These are phyloP conservation scores for Backusella australiensis DNA, from an alignment of 192 early-diverging fungal species.

Conservation along the genomic window DNA sequence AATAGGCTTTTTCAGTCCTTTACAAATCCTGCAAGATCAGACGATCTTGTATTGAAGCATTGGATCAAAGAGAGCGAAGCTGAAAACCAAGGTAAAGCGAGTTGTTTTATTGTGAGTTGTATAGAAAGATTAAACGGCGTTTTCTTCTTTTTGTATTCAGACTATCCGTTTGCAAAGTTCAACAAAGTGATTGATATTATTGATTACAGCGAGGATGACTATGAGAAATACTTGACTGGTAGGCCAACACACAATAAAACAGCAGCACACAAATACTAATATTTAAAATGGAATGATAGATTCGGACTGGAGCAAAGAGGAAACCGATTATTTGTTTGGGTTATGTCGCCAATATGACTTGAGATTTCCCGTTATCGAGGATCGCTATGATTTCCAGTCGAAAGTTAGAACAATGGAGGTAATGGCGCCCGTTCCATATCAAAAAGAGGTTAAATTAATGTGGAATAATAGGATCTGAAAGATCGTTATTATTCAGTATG, in stretches of 20 bases:
- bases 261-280: background rate
- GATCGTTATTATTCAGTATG: slow-evolving; percentile 79
- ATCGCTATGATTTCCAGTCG: slow-evolving; percentile 68
- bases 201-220: slow-evolving; percentile 83
- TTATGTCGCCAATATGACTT: slow-evolving; percentile 76
- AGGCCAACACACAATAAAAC: background rate
- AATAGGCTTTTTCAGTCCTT: slow-evolving; percentile 66
- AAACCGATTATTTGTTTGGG: slow-evolving; percentile 82
- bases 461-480: slow-evolving; percentile 72
- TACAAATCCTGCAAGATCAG: slow-evolving; percentile 73
- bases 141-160: slow-evolving; percentile 20
- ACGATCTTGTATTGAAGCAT: slow-evolving; percentile 70
- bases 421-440: background rate
- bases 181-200: slow-evolving; percentile 69
- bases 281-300: slow-evolving; percentile 34
- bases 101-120: background rate
- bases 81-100: slow-evolving; percentile 19
- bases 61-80: slow-evolving; percentile 78
- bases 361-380: slow-evolving; percentile 81
- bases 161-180: slow-evolving; percentile 76
- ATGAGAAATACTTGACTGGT: slow-evolving; percentile 68
- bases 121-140: background rate
- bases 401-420: slow-evolving; percentile 49
- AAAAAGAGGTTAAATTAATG: background rate
- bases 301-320: slow-evolving; percentile 76